Evolutionary conservation across 2,329 filamentous ascomycete species (phyloP), one percentile per base, ranked within the genome.

Genomic region (Colletotrichum viniferum): DNA sequence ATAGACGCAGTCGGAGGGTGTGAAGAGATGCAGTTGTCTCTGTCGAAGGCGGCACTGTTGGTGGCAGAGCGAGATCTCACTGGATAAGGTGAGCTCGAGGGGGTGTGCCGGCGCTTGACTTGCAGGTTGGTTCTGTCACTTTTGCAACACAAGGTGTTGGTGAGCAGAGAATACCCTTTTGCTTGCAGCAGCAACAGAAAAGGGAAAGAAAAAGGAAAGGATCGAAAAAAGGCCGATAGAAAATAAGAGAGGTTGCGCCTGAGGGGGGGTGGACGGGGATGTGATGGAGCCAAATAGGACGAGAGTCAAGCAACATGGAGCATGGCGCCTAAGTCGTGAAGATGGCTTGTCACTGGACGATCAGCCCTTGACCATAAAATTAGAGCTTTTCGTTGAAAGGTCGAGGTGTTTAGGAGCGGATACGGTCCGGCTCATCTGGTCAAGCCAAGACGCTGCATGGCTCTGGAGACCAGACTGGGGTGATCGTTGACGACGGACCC

Each of bases 321-420:
- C 79, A 83, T 82, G 85, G 87, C 86, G 86, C 83, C 84, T 87
- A 86, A 80, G 79, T 81, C 79, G 79, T 81, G 81, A 81, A 82
- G 78, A 81, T 81, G 82, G 81, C 81, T 81, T 85, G 83, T 85
- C 82, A 87, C 81, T 87, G 86, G 86, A 84, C 81, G 83, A 79
- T 78, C 69, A 78, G 76, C 77, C 78, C 80, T 77, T 82, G 79
- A 77, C 80, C 82, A 85, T 87, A 85, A 87, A 86, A 87, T 86
- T 85, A 87, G 85, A 82, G 84, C 71, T 69, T 62, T 30, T 69
- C 71, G 24, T 63, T 75, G 68, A n/a, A n/a, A n/a, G 70, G 74
- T 71, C 71, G 74, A 75, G 63, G 43, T 30, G 65, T 73, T 69
- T 75, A 71, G 71, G 71, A 77, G 77, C 75, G 75, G 75, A 77